These are phyloP conservation scores for Coemansia sp. DNA, from an alignment of 192 early-diverging fungal genomes.

Conservation along the genomic window DNA sequence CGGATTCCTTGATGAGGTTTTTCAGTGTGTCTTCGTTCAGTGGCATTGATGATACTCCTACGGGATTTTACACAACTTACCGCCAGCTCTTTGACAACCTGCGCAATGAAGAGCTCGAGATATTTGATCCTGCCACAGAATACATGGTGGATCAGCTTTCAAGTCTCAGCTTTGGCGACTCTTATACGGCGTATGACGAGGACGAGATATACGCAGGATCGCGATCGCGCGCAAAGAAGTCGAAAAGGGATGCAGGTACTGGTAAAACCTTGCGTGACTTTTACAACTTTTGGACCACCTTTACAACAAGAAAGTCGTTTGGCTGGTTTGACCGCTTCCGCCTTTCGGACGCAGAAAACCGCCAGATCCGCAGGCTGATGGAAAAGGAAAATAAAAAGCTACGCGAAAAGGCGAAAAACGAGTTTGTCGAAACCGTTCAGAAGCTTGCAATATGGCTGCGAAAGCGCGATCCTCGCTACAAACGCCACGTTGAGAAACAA, in stretches of 20 bases:
- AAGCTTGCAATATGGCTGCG: slow-evolving; percentile 74
- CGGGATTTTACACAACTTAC: slow-evolving; percentile 84
- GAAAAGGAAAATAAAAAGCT: slow-evolving; percentile 89
- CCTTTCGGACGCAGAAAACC: slow-evolving; percentile 77
- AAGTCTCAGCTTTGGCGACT: slow-evolving; percentile 68
- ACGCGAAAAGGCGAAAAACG: slow-evolving; percentile 70
- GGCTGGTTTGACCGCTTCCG: slow-evolving; percentile 89
- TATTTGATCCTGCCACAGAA: slow-evolving; percentile 19
- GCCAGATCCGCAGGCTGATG: slow-evolving; percentile 77
- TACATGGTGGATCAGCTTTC: slow-evolving; percentile 27
- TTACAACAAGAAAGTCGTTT: slow-evolving; percentile 85
- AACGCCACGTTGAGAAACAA: slow-evolving; percentile 62
- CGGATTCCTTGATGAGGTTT: slow-evolving; percentile 71
- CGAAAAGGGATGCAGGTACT: slow-evolving; percentile 12
- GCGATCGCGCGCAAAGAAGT: slow-evolving; percentile 11
- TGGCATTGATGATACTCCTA: slow-evolving; percentile 67
- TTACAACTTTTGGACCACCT: slow-evolving; percentile 80
- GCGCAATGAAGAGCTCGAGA: slow-evolving; percentile 72
- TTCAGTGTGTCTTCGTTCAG: slow-evolving; percentile 74
- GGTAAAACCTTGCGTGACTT: slow-evolving; percentile 62
- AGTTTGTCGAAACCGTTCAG: slow-evolving; percentile 75
- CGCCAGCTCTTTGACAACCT: slow-evolving; percentile 74
- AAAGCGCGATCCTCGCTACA: slow-evolving; percentile 89
- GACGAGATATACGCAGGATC: slow-evolving; percentile 43
- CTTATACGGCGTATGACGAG: slow-evolving; percentile 65